These are phyloP conservation scores for Mycena rebaudengoi DNA, from an alignment of 768 basidiomycete genomes.

Conservation along the genomic window DNA sequence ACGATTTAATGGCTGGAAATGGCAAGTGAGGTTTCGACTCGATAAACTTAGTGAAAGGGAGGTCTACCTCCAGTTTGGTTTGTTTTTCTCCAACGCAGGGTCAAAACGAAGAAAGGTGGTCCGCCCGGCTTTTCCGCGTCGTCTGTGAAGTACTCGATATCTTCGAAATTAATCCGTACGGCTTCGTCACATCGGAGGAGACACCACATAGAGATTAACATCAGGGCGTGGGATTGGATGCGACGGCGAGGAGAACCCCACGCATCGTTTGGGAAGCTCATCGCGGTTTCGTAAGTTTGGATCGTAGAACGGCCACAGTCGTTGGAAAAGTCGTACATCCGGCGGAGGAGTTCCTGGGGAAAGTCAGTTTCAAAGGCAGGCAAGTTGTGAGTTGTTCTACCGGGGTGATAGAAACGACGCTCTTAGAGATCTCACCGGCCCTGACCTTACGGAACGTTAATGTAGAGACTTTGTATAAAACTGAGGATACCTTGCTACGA, in stretches of 20 bases:
- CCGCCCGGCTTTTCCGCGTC: neutral
- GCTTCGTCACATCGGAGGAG: conserved; percentile 29
- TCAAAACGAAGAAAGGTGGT: neutral
- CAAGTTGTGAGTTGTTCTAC: neutral
- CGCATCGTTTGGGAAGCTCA: neutral
- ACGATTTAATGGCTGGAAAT: conserved; percentile 27
- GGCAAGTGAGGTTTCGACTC: too few species aligned
- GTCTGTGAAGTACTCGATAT: conserved; percentile 3
- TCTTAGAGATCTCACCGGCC: neutral
- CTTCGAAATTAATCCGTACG: conserved; percentile 22
- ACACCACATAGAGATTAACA: conserved; percentile 22
- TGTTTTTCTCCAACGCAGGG: conserved; percentile 26
- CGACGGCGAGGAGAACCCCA: neutral
- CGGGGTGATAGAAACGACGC: neutral
- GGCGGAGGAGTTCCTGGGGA: neutral
- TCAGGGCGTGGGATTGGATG: neutral
- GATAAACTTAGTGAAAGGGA: neutral
- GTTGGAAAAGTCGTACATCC: neutral
- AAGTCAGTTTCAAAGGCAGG: neutral
- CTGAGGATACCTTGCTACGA: neutral
- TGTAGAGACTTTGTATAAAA: neutral
- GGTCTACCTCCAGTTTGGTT: conserved; percentile 28
- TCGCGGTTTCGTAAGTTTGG: neutral
- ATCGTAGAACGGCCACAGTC: neutral
- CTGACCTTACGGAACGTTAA: neutral